These are phyloP conservation scores for Naematelia aurantialba DNA, from an alignment of 768 basidiomycete genomes.

Conservation along the genomic window DNA sequence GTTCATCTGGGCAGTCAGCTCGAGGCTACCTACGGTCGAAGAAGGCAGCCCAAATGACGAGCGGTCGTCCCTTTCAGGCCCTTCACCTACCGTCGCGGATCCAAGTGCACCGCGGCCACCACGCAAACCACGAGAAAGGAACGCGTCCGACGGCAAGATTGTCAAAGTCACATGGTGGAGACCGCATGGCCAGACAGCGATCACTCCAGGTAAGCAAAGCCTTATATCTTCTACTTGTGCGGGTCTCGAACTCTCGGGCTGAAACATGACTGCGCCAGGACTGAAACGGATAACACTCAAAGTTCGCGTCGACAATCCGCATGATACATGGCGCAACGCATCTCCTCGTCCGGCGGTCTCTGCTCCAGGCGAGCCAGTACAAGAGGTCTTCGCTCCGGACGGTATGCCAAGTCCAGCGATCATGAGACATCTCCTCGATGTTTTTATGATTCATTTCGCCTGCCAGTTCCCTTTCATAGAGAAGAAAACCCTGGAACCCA, in stretches of 20 bases:
- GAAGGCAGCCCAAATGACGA: slow-evolving; percentile 17
- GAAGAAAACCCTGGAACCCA: slow-evolving; percentile 1
- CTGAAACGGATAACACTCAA: slow-evolving; percentile 32
- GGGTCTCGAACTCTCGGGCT: not conserved
- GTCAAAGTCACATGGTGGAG: slow-evolving; percentile 36
- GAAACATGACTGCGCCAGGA: slow-evolving; percentile 8
- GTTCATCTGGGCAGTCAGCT: slow-evolving; percentile 22
- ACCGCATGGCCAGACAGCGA: slow-evolving; percentile 33
- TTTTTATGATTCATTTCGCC: slow-evolving; percentile 31
- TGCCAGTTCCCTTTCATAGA: slow-evolving; percentile 35
- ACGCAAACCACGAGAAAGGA: slow-evolving; percentile 4
- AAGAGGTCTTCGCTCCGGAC: slow-evolving; percentile 18
- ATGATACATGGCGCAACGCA: slow-evolving; percentile 7
- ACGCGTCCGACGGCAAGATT: slow-evolving; percentile 11
- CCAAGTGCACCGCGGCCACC: not conserved
- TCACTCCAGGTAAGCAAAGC: slow-evolving; percentile 15
- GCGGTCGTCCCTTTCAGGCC: not conserved
- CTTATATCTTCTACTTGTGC: not conserved
- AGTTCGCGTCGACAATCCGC: slow-evolving; percentile 21
- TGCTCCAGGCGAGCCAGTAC: not conserved
- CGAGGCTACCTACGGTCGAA: slow-evolving; percentile 21
- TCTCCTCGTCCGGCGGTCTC: slow-evolving; percentile 5
- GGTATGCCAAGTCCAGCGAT: slow-evolving; percentile 16
- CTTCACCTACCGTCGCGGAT: not conserved
- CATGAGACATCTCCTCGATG: slow-evolving; percentile 26